Percentiles rank a stretch among this genome's conserved stretches.
phyloP scores from a whole-genome alignment of 768 basidiomycete species.

The Termitomyces sp. region DNA sequence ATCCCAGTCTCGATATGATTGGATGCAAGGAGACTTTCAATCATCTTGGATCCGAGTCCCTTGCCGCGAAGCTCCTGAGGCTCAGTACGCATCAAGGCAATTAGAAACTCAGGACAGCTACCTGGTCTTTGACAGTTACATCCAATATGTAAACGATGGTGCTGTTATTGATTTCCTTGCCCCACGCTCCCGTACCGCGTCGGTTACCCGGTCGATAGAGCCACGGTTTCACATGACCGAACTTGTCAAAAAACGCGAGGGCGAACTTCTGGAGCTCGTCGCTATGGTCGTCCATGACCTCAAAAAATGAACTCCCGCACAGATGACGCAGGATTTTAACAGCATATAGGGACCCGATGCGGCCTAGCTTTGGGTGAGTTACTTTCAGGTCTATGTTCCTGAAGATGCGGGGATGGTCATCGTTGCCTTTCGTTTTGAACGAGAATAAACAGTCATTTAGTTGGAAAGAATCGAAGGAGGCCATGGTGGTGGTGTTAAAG shows the following conservation, averaged over 20 bases:
- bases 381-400: slow-evolving; percentile 4
- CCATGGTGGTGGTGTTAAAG: neutral
- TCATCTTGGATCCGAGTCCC: slow-evolving; percentile 19
- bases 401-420: slow-evolving; percentile 7
- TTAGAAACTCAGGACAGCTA: neutral
- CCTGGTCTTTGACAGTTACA: slow-evolving; percentile 13
- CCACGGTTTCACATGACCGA: slow-evolving; percentile 18
- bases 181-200: slow-evolving; percentile 29
- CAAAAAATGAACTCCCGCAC: slow-evolving; percentile 13
- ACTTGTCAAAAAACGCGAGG: slow-evolving; percentile 23
- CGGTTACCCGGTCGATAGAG: slow-evolving; percentile 22
- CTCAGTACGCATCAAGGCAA: neutral
- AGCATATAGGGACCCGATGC: slow-evolving; percentile 6
- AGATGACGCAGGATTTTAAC: slow-evolving; percentile 8
- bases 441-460: neutral
- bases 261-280: slow-evolving; percentile 26
- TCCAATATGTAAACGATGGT: slow-evolving; percentile 22
- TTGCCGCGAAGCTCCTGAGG: slow-evolving; percentile 6
- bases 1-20: slow-evolving; percentile 9
- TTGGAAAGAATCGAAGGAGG: neutral
- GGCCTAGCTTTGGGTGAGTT: slow-evolving; percentile 8
- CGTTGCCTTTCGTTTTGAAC: neutral
- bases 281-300: slow-evolving; percentile 25
- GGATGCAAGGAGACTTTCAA: slow-evolving; percentile 16
- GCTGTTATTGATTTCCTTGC: slow-evolving; percentile 22